Evolutionary conservation across 1,139 yeast genomes (phyloP).

Genomic region (Tardiomyces blankii): DNA sequence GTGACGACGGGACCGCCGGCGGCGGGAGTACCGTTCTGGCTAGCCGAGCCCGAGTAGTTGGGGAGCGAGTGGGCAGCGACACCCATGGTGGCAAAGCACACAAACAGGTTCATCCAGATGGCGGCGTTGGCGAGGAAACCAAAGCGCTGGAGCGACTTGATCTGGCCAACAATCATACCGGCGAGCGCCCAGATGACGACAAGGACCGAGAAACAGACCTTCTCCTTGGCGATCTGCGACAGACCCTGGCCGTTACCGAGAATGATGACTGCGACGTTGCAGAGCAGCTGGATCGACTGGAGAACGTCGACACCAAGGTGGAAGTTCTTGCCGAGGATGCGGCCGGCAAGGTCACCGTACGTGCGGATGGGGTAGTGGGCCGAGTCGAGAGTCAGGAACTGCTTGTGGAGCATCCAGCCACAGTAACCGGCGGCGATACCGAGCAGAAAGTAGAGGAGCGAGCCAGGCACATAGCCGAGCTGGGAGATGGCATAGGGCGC

Average conservation of each 20-base stretch:
- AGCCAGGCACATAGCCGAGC: conserved; percentile 35
- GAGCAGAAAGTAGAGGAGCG: conserved; percentile 29
- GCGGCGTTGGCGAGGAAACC: conserved; percentile 35
- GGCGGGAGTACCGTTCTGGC: conserved; percentile 7
- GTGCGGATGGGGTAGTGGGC: conserved; percentile 32
- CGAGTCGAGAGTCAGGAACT: conserved; percentile 29
- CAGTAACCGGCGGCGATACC: conserved; percentile 33
- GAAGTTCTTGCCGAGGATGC: conserved; percentile 25
- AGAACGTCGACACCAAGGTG: conserved; percentile 26
- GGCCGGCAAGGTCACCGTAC: conserved; percentile 32
- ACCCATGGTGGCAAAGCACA: conserved; percentile 33
- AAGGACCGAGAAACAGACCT: conserved; percentile 31
- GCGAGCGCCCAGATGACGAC: conserved; percentile 33
- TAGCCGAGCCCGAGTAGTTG: conserved; percentile 24
- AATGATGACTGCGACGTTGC: conserved; percentile 33
- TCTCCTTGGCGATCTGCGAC: conserved; percentile 29
- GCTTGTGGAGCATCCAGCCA: conserved; percentile 25
- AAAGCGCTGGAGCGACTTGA: conserved; percentile 28
- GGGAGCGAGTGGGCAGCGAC: conserved; percentile 26
- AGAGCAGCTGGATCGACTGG: conserved; percentile 32
- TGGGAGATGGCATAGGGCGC: conserved; percentile 35
- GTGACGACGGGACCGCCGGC: conserved; percentile 18
- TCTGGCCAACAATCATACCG: conserved; percentile 35
- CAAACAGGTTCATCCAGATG: conserved; percentile 35
- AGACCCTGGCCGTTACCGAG: conserved; percentile 33